A percentile compares a stretch with the other conserved stretches of the same genome.
These are phyloP conservation scores for Desmodesmus armatus DNA, from an alignment of 139 green algal genomes.

Conservation along the genomic window DNA sequence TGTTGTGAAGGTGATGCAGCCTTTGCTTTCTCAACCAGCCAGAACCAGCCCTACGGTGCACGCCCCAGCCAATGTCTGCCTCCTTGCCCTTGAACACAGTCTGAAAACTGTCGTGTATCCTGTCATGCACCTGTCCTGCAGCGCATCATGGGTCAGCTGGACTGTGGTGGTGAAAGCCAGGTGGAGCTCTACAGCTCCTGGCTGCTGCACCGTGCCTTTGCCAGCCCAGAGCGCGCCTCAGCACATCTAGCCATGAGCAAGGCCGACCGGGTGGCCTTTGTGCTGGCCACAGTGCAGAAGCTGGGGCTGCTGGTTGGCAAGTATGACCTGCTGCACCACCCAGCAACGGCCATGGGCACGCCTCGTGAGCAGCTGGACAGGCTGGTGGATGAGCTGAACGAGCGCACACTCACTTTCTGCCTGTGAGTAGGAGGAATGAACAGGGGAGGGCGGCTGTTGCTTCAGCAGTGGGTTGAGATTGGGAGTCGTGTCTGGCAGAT, in stretches of 20 bases:
- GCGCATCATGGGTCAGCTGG: not conserved
- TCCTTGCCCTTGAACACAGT: too few relatives aligned
- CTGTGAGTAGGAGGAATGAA: not conserved
- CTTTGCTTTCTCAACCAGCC: too few relatives aligned
- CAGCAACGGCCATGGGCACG: not conserved
- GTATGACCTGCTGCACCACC: not conserved
- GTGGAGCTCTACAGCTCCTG: slow-evolving; percentile 8
- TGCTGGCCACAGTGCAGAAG: not conserved
- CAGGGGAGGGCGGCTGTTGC: too few relatives aligned
- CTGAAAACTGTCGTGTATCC: too few relatives aligned
- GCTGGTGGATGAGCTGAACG: not conserved
- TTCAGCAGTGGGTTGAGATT: too few relatives aligned
- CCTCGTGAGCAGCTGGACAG: not conserved
- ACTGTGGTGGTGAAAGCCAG: not conserved
- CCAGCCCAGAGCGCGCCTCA: not conserved
- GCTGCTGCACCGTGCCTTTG: not conserved
- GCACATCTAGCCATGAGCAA: not conserved
- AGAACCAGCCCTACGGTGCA: too few relatives aligned
- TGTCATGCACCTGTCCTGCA: too few relatives aligned
- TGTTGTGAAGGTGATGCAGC: too few relatives aligned
- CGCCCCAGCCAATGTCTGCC: too few relatives aligned
- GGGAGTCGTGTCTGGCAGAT: too few relatives aligned
- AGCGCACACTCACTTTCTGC: not conserved
- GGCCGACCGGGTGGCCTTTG: not conserved
- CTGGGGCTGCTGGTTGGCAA: not conserved